These are phyloP conservation scores for Yamadazyma ubonensis DNA, from an alignment of 805 yeast genomes.

Conservation along the genomic window DNA sequence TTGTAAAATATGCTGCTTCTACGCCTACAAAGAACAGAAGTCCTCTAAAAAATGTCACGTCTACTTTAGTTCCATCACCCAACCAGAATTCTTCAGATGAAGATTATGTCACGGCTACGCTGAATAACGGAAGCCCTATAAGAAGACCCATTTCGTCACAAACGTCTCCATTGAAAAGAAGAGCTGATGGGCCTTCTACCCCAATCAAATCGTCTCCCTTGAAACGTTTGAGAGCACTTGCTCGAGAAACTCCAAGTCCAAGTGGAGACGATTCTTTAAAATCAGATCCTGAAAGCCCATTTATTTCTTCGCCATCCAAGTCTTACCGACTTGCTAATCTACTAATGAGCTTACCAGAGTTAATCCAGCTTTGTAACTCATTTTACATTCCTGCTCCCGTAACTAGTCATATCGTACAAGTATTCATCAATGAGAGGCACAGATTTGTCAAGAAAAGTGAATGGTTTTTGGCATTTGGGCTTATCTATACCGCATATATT, in stretches of 20 bases:
- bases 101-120: background rate
- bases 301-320: slow-evolving; percentile 10
- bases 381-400: slow-evolving; percentile 59
- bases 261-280: background rate
- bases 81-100: background rate
- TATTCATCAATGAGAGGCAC: slow-evolving; percentile 49
- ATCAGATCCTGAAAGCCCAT: slow-evolving; percentile 2
- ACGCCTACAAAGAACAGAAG: slow-evolving; percentile 16
- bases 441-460: slow-evolving; percentile 55
- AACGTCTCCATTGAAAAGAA: slow-evolving; percentile 8
- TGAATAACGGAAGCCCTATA: slow-evolving; percentile 1
- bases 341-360: slow-evolving; percentile 24
- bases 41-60: slow-evolving; percentile 7
- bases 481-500: slow-evolving; percentile 57
- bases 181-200: slow-evolving; percentile 18
- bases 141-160: slow-evolving; percentile 1
- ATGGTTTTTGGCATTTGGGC: slow-evolving; percentile 70
- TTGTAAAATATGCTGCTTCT: slow-evolving; percentile 16
- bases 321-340: slow-evolving; percentile 21
- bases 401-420: slow-evolving; percentile 49
- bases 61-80: background rate
- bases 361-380: slow-evolving; percentile 54
- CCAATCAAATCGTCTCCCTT: slow-evolving; percentile 39
- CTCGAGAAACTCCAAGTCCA: slow-evolving; percentile 14
- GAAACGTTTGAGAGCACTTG: slow-evolving; percentile 30